Evolutionary conservation across 1,284 basidiomycete genomes (phyloP).

Genomic region (Agaricales sp.): DNA sequence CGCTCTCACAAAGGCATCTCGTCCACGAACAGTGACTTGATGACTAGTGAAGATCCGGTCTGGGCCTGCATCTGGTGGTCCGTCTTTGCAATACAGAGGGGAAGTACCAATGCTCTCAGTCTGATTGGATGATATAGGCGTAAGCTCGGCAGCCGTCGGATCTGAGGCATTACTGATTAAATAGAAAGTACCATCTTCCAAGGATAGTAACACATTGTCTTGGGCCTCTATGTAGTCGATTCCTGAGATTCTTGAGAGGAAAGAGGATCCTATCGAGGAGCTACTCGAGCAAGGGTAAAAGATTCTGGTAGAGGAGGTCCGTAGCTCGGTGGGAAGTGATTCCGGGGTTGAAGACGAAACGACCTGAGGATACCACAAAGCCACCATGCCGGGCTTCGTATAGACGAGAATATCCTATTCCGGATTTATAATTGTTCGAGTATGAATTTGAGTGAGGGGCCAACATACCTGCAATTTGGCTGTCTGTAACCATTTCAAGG

Average conservation of each 20-base stretch:
- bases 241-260: constrained; percentile 45
- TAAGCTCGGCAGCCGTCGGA: constrained; percentile 27
- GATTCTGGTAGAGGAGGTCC: constrained; percentile 13
- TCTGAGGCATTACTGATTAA: constrained; percentile 39
- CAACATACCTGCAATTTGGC: constrained; percentile 29
- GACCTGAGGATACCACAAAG: constrained; percentile 31
- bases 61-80: constrained; percentile 8
- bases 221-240: constrained; percentile 35
- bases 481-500: constrained; percentile 43
- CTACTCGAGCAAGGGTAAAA: constrained; percentile 36
- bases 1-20: constrained; percentile 36
- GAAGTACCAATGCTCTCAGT: constrained; percentile 22
- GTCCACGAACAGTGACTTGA: constrained; percentile 35
- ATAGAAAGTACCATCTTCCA: constrained; percentile 64
- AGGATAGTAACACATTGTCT: constrained; percentile 44
- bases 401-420: no score
- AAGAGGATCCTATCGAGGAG: constrained; percentile 45
- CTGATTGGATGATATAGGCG: constrained; percentile 9
- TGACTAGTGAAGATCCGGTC: constrained; percentile 27
- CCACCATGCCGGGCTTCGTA: no score
- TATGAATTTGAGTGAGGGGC: constrained; percentile 23
- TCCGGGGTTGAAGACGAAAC: constrained; percentile 50
- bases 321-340: constrained; percentile 38
- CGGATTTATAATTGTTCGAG: no score
- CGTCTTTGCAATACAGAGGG: constrained; percentile 26